A percentile compares a stretch with the other conserved stretches of the same genome.
Conservation (phyloP, 2,329 filamentous ascomycete species). For the Calycina herbarum region DNA sequence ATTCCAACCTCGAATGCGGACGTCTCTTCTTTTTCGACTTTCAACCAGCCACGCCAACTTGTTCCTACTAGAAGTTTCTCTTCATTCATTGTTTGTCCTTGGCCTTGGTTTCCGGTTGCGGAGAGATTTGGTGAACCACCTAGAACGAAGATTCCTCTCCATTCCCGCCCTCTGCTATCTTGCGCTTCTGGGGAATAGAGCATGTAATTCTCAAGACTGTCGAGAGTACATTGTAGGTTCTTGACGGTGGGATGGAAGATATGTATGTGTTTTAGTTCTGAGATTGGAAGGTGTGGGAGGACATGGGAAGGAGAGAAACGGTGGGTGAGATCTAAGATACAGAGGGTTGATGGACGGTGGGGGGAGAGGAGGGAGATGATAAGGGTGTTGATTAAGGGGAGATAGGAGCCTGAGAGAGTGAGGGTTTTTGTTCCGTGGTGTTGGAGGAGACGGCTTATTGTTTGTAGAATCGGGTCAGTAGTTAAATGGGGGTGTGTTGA, state of each 20-base stretch:
- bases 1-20: constrained; percentile 27
- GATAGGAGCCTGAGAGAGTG: constrained; percentile 51
- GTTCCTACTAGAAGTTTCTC: constrained; percentile 19
- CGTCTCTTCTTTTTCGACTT: constrained; percentile 31
- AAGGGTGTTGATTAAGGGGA: constrained; percentile 57
- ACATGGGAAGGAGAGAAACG: constrained; percentile 52
- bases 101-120: background rate
- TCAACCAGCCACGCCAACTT: constrained; percentile 38
- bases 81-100: constrained; percentile 10
- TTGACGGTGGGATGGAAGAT: constrained; percentile 27
- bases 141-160: constrained; percentile 33
- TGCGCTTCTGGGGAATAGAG: constrained; percentile 28
- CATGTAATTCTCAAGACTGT: constrained; percentile 34
- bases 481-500: constrained; percentile 8
- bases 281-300: background rate
- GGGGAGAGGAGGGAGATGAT: constrained; percentile 51
- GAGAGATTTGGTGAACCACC: constrained; percentile 18
- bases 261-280: constrained; percentile 34
- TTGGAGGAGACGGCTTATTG: constrained; percentile 48
- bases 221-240: constrained; percentile 29
- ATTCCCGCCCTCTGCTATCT: constrained; percentile 31
- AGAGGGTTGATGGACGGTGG: constrained; percentile 42
- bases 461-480: constrained; percentile 39
- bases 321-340: constrained; percentile 55
- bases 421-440: constrained; percentile 50